A percentile compares a stretch with the other conserved stretches of the same genome.
These are phyloP conservation scores for Incumbomyces delicatus DNA, from an alignment of 2,329 filamentous ascomycete genomes.

Conservation along the genomic window DNA sequence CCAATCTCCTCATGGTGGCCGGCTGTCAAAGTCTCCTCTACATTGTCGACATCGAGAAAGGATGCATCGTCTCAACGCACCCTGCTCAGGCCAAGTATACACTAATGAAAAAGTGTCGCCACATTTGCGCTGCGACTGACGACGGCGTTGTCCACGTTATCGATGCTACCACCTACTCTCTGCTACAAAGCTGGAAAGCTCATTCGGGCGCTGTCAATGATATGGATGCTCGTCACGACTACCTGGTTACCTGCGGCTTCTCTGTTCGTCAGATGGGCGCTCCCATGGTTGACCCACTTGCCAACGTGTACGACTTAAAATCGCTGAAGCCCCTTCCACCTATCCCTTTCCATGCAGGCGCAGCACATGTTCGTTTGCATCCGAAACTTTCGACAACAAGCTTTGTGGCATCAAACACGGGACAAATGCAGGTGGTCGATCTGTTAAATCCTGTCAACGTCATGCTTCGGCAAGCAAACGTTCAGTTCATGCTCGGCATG, in stretches of 20 bases:
- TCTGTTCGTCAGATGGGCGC: slow-evolving; percentile 70
- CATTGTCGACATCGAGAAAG: slow-evolving; percentile 61
- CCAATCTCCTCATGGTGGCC: slow-evolving; percentile 75
- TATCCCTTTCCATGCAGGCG: slow-evolving; percentile 83
- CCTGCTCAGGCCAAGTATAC: slow-evolving; percentile 69
- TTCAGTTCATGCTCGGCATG: slow-evolving; percentile 66
- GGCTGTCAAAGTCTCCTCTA: slow-evolving; percentile 83
- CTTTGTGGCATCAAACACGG: slow-evolving; percentile 82
- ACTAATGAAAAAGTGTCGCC: slow-evolving; percentile 78
- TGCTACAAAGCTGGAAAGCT: slow-evolving; percentile 82
- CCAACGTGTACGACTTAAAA: slow-evolving; percentile 93
- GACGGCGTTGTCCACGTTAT: slow-evolving; percentile 76
- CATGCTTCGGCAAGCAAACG: slow-evolving; percentile 72
- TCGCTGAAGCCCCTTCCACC: slow-evolving; percentile 79
- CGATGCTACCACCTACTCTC: slow-evolving; percentile 64
- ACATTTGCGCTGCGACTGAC: slow-evolving; percentile 84
- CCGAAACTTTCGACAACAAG: slow-evolving; percentile 90
- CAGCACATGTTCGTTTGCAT: slow-evolving; percentile 92
- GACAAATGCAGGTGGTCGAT: slow-evolving; percentile 92
- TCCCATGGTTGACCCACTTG: slow-evolving; percentile 80
- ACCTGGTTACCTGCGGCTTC: slow-evolving; percentile 89
- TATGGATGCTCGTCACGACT: slow-evolving; percentile 94
- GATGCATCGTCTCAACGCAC: slow-evolving; percentile 61
- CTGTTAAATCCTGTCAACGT: slow-evolving; percentile 86
- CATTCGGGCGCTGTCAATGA: slow-evolving; percentile 85